Base-by-base conservation (phyloP, 78 protist genomes). In the Cavenderia fasciculata region DNA sequence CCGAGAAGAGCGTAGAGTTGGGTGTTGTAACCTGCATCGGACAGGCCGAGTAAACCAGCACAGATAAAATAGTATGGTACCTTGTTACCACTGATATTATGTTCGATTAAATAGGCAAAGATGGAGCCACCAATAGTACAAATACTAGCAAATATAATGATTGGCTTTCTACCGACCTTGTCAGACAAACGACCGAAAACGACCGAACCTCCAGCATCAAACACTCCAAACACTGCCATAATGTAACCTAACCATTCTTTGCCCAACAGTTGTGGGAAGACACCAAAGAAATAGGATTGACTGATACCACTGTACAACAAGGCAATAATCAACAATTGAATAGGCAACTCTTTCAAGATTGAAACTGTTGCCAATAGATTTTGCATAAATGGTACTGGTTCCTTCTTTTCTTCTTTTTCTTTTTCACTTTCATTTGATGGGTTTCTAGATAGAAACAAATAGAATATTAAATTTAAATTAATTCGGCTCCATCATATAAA, bases 11-110 rank as follows among this genome's bases (percentile, higher is more conserved):
- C 40, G 49, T 82, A 82, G 51, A 82, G 66, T 41, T 44, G 90
- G 23, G 90, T 82, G 31, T 82, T 82, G 59, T 36, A 82, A 33
- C 90, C 90, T 11, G 90, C 90, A 43, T 82, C 90, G 12, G 90
- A 66, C 16, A 82, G 33, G 43, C 90, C 90, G 34, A 82, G 25
- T 40, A 82, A 31, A 68, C 77, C 78, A 25, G 78, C 90, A 56
- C 76, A 70, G 2, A 82, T 33, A 34, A 65, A 65, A 33, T 82
- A 82, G 3, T 40, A 56, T 1, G 38, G 43, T 19, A 66, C 11
- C 49, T 65, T 19, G 34, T 41, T 4, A 0, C 33, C 44, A 12
- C 14, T 0, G n/a, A 82, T 41, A 2, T 25, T 12, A 2, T 11
- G 11, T 5, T 41, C 6, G 46, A 82, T 25, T 16, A 68, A 51